Evolutionary conservation across 352 stramenopile genomes (phyloP).

Genomic region (Plasmopara muralis): DNA sequence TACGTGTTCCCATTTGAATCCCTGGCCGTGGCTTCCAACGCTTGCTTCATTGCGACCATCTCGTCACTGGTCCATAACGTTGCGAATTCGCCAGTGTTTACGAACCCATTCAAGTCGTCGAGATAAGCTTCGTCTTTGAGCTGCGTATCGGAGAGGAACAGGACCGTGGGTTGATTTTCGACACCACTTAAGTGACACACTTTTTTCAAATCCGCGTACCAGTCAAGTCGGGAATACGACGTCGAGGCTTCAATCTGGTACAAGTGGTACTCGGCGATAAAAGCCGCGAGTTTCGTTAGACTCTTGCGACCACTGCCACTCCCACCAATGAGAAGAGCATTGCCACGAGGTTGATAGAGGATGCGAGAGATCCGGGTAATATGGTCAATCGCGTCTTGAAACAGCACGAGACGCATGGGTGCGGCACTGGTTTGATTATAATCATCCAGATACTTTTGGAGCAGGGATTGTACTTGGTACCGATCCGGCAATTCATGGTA

Average conservation of each 20-base stretch:
- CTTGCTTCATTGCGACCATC: conserved; percentile 75
- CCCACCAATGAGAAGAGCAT: conserved; percentile 91
- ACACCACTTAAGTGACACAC: conserved; percentile 73
- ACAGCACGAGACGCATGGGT: conserved; percentile 92
- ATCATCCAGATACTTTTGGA: conserved; percentile 91
- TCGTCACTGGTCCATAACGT: conserved; percentile 91
- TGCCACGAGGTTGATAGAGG: conserved; percentile 90
- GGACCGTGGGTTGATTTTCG: conserved; percentile 85
- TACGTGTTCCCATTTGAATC: conserved; percentile 79
- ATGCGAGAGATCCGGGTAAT: conserved; percentile 89
- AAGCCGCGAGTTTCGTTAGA: conserved; percentile 90
- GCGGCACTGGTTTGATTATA: conserved; percentile 94
- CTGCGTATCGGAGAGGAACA: conserved; percentile 91
- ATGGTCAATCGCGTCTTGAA: conserved; percentile 94
- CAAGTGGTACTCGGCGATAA: conserved; percentile 91
- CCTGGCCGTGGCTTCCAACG: conserved; percentile 51
- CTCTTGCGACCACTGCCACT: conserved; percentile 89
- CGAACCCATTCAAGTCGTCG: conserved; percentile 90
- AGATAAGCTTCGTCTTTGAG: conserved; percentile 91
- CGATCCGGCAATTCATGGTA: conserved; percentile 80
- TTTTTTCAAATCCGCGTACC: conserved; percentile 91
- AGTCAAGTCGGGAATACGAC: conserved; percentile 89
- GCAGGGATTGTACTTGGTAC: conserved; percentile 63
- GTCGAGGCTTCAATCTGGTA: conserved; percentile 96
- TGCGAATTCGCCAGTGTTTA: conserved; percentile 91